Evolutionary conservation across 2,329 filamentous ascomycete genomes (phyloP).

Genomic region (Trichophyton verrucosum): DNA sequence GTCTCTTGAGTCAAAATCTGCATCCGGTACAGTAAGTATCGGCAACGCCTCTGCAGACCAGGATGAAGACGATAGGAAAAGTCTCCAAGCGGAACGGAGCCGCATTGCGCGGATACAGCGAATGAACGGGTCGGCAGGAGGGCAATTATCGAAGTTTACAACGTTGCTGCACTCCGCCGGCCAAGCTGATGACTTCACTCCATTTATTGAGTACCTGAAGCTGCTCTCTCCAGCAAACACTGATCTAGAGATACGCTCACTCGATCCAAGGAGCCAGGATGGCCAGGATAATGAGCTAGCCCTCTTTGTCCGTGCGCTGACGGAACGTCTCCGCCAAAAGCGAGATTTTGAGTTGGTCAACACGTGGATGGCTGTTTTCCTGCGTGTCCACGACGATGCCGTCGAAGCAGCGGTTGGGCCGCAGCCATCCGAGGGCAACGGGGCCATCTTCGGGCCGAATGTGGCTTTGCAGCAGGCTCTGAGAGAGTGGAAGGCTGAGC

Average conservation of each 20-base stretch:
- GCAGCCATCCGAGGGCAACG: constrained; percentile 22
- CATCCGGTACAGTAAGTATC: constrained; percentile 17
- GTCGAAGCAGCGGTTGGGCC: constrained; percentile 27
- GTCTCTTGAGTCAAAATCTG: constrained; percentile 17
- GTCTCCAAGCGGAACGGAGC: constrained; percentile 42
- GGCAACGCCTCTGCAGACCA: constrained; percentile 20
- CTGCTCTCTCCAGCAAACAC: constrained; percentile 70
- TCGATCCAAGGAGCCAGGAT: constrained; percentile 34
- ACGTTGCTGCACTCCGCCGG: constrained; percentile 36
- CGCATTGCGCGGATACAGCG: constrained; percentile 58
- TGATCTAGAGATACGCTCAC: constrained; percentile 79
- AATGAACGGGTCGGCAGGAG: constrained; percentile 23
- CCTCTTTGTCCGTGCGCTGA: constrained; percentile 71
- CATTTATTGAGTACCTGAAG: constrained; percentile 68
- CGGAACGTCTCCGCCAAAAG: constrained; percentile 52
- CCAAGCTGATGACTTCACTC: constrained; percentile 47
- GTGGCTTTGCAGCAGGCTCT: constrained; percentile 47
- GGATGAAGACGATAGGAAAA: constrained; percentile 20
- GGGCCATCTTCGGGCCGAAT: constrained; percentile 34
- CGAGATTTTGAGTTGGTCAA: constrained; percentile 88
- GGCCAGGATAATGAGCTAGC: constrained; percentile 52
- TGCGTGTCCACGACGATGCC: constrained; percentile 61
- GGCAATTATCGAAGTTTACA: constrained; percentile 32
- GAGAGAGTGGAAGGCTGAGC: constrained; percentile 56
- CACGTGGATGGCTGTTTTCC: constrained; percentile 93